These are phyloP conservation scores for Durusdinium trenchii DNA, from an alignment of 73 alveolate species.

Conservation along the genomic window DNA sequence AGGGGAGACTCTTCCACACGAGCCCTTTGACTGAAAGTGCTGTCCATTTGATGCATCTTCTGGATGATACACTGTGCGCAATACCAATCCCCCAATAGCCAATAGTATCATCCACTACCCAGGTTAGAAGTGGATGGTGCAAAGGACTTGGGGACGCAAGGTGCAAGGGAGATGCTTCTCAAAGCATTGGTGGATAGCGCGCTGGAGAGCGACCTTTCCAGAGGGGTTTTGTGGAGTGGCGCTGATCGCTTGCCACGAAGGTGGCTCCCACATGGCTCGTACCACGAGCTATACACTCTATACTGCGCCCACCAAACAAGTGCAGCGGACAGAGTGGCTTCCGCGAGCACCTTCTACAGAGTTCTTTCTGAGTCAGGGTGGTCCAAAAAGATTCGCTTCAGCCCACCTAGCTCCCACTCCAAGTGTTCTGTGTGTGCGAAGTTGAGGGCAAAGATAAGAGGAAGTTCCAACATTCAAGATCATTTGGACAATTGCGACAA, in stretches of 20 bases:
- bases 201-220: background rate
- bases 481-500: background rate
- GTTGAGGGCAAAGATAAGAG: background rate
- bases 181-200: background rate
- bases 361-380: background rate
- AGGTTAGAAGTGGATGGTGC: too few species aligned
- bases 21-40: background rate
- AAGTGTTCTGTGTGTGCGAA: background rate
- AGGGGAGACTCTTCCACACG: slow-evolving; percentile 64
- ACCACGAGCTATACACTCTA: background rate
- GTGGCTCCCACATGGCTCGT: background rate
- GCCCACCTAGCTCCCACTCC: background rate
- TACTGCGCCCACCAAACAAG: background rate
- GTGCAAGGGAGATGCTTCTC: background rate
- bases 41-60: too few species aligned
- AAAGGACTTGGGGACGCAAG: background rate
- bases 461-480: background rate
- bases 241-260: background rate
- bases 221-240: background rate
- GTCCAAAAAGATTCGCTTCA: background rate
- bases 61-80: background rate
- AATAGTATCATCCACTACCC: background rate
- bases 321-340: background rate
- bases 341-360: background rate
- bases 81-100: background rate